phyloP scores from a whole-genome alignment of 2,329 filamentous ascomycete genomes.

The Huntiella savannae region DNA sequence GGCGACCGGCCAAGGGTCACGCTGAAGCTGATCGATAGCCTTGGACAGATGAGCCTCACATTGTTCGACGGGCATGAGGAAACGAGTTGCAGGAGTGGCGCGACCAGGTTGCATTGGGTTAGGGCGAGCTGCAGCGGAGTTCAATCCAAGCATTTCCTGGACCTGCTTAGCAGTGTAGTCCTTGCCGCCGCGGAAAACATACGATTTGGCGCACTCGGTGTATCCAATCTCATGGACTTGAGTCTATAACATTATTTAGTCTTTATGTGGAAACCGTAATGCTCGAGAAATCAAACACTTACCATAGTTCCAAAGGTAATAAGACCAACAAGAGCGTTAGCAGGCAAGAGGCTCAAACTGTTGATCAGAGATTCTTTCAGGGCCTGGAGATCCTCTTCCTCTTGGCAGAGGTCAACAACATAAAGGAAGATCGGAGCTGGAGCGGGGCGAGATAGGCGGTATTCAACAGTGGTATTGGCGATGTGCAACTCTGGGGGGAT shows the following conservation, averaged over 20 bases:
- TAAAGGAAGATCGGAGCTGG: constrained; percentile 77
- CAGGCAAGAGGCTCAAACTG: constrained; percentile 64
- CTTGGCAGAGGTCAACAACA: constrained; percentile 74
- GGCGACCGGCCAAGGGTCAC: constrained; percentile 91
- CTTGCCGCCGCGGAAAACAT: constrained; percentile 94
- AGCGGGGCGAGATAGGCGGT: constrained; percentile 61
- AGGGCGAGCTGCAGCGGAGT: constrained; percentile 53
- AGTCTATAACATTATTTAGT: constrained; percentile 30
- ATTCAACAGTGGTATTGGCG: constrained; percentile 76
- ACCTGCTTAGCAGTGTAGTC: constrained; percentile 97
- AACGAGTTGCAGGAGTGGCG: constrained; percentile 64
- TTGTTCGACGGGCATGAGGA: constrained; percentile 83
- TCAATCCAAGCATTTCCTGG: constrained; percentile 93
- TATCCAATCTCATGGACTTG: constrained; percentile 98
- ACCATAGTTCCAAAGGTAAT: constrained; percentile 91
- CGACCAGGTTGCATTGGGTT: constrained; percentile 52
- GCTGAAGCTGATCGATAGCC: constrained; percentile 83
- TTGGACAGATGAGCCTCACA: constrained; percentile 97
- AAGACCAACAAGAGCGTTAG: constrained; percentile 63
- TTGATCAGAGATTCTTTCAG: constrained; percentile 74
- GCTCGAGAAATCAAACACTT: constrained; percentile 13
- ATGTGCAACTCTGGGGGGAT: constrained; percentile 72
- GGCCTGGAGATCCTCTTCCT: constrained; percentile 66
- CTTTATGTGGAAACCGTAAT: neutral
- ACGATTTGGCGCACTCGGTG: constrained; percentile 93